phyloP scores from a whole-genome alignment of 1,139 yeast genomes.

The Hemisphaericaspora subhashii region DNA sequence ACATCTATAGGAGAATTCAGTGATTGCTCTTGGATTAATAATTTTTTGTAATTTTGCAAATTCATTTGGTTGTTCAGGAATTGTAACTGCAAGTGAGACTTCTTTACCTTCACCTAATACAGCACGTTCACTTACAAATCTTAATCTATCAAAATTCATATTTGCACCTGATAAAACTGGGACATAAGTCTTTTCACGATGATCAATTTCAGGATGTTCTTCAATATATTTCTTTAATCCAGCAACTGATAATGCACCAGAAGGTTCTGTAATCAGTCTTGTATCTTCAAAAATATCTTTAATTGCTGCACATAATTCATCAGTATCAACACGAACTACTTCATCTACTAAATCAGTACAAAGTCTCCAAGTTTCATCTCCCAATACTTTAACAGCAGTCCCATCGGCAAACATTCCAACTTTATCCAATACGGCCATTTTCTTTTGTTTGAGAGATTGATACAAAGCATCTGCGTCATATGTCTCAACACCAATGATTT shows the following conservation, averaged over 20 bases:
- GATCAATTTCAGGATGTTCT: constrained; percentile 66
- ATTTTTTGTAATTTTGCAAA: constrained; percentile 72
- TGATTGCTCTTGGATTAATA: constrained; percentile 82
- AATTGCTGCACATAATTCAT: constrained; percentile 96
- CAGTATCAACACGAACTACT: constrained; percentile 82
- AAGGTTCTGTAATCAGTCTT: constrained; percentile 90
- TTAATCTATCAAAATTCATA: constrained; percentile 93
- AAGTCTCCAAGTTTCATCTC: constrained; percentile 87
- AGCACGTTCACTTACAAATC: constrained; percentile 98
- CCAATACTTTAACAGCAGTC: constrained; percentile 91
- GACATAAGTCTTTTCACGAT: constrained; percentile 69
- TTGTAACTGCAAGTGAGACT: constrained; percentile 83
- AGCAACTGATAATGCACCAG: constrained; percentile 95
- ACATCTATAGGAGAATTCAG: constrained; percentile 90
- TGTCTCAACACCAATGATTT: constrained; percentile 94
- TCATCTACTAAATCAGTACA: constrained; percentile 83
- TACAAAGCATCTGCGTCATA: constrained; percentile 90
- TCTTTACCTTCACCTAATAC: constrained; percentile 97
- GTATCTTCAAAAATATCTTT: constrained; percentile 97
- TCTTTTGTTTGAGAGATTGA: constrained; percentile 61
- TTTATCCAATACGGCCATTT: constrained; percentile 55
- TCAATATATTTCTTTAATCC: constrained; percentile 84
- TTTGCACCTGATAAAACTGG: constrained; percentile 95
- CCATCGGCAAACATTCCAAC: constrained; percentile 99
- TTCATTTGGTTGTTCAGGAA: constrained; percentile 92